Conservation (phyloP, 1,139 yeast species). For the Kodamaea derodonti region DNA sequence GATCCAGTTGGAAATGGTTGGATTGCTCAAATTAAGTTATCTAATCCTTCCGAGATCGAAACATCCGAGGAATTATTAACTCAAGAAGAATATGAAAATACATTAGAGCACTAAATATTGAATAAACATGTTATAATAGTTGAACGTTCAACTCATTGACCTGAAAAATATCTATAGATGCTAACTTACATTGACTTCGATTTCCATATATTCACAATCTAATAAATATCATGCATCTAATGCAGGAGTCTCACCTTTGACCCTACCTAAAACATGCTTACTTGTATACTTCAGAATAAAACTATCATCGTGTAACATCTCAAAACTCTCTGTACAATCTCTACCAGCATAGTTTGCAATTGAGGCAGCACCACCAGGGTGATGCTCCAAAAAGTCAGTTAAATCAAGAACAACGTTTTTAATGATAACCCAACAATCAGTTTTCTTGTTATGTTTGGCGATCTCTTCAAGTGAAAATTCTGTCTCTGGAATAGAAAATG, state of each 20-base stretch:
- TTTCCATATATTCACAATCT: neutral
- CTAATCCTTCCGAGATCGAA: slow-evolving; percentile 26
- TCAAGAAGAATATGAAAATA: slow-evolving; percentile 61
- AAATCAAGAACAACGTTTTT: slow-evolving; percentile 82
- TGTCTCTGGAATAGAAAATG: slow-evolving; percentile 37
- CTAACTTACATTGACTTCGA: no score
- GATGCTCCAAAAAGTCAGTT: slow-evolving; percentile 70
- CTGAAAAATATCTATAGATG: no score
- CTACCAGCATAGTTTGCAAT: slow-evolving; percentile 80
- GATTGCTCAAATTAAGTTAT: slow-evolving; percentile 74
- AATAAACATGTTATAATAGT: no score
- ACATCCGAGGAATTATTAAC: slow-evolving; percentile 32
- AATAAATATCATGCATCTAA: slow-evolving; percentile 22
- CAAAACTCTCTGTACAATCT: slow-evolving; percentile 86
- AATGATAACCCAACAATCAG: slow-evolving; percentile 85
- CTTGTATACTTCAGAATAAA: slow-evolving; percentile 49
- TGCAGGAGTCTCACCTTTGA: slow-evolving; percentile 44
- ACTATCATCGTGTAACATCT: slow-evolving; percentile 53
- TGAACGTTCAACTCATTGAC: no score
- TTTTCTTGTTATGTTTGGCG: slow-evolving; percentile 55
- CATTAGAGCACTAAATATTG: slow-evolving; percentile 54
- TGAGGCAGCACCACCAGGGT: slow-evolving; percentile 85
- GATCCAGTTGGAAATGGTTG: slow-evolving; percentile 95
- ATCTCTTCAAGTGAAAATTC: slow-evolving; percentile 54
- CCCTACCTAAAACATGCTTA: slow-evolving; percentile 44